phyloP scores from a whole-genome alignment of 768 basidiomycete species.

The Lyophyllum semitale region DNA sequence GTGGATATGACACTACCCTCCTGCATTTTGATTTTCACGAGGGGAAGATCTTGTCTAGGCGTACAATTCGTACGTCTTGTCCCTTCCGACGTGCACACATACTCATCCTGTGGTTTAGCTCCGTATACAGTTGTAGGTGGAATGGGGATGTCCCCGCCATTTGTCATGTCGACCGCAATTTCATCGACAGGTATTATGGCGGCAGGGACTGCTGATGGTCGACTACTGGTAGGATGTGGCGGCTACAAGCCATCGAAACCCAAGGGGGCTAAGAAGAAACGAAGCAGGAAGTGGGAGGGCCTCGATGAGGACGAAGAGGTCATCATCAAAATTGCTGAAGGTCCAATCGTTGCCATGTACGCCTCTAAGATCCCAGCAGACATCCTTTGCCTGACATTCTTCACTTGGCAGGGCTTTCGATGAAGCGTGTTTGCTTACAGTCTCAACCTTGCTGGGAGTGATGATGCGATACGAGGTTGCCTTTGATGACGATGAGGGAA shows the following conservation, averaged over 20 bases:
- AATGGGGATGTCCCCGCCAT: slow-evolving; percentile 72
- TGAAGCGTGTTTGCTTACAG: slow-evolving; percentile 43
- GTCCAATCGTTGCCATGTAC: slow-evolving; percentile 74
- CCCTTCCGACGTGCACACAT: neutral
- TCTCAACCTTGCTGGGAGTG: slow-evolving; percentile 64
- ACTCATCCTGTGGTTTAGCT: slow-evolving; percentile 26
- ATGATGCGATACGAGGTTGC: slow-evolving; percentile 51
- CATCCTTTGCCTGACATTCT: neutral
- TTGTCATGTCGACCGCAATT: slow-evolving; percentile 64
- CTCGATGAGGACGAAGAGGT: slow-evolving; percentile 48
- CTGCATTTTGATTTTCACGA: slow-evolving; percentile 68
- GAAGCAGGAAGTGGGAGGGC: slow-evolving; percentile 73
- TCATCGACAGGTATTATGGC: slow-evolving; percentile 62
- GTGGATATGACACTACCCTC: slow-evolving; percentile 71
- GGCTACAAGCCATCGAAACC: slow-evolving; percentile 50
- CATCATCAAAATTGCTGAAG: slow-evolving; percentile 59
- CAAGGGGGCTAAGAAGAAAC: slow-evolving; percentile 45
- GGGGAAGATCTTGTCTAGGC: slow-evolving; percentile 56
- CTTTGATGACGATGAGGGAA: slow-evolving; percentile 36
- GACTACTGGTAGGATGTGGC: slow-evolving; percentile 66
- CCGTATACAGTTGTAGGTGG: slow-evolving; percentile 42
- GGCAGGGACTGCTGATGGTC: slow-evolving; percentile 77
- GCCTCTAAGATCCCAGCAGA: slow-evolving; percentile 19
- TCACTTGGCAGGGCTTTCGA: slow-evolving; percentile 49
- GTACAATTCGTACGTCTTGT: slow-evolving; percentile 54